Base-by-base conservation (phyloP, 2,329 filamentous ascomycete species). In the Aspergillus sp. region DNA sequence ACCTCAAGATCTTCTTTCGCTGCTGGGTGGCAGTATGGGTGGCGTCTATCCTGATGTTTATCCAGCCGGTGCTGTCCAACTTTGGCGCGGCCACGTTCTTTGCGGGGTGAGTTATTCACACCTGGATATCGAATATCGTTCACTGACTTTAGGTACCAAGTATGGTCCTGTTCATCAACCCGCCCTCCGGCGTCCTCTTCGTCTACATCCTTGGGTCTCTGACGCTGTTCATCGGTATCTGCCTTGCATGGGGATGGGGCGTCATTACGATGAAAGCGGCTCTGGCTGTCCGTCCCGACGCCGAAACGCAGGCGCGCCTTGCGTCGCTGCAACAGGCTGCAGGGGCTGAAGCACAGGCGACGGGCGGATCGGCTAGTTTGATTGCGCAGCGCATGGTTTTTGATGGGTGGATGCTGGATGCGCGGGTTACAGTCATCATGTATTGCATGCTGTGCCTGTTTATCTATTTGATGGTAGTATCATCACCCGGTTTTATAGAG, bases 181-280 rank as follows among this genome's bases (percentile, higher is more conserved):
- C 82, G 0, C 81, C 82, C 0, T 75, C 77, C 2, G 77, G 77
- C 3, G 82, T 83, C 15, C 66, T 84, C 1, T 79, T 81, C 41
- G 69, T 84, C 45, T 81, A 81, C 61, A 64, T 84, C 2, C 71
- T 84, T 6, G 79, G 71, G 9, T 69, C 76, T 0, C 41, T 81
- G 0, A 79, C 82, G 0, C 70, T 84, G 4, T 69, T 83, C 3
- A 13, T 83, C 1, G 82, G 82, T 19, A 81, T 83, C 68, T 79
- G 74, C 34, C 66, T 82, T 0, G 81, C 77, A 4, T 84, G 82
- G 81, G 80, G 74, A 5, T 84, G 82, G 82, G 82, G 82, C 3
- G 71, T 82, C 2, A 70, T 83, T 50, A 72, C 76, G 0, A 83
- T 82, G 81, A 81, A 82, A 61, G 81, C 81, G 2, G 82, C 81